Evolutionary conservation across 2,329 filamentous ascomycete genomes (phyloP).

Genomic region (Hirsutella thompsonii): DNA sequence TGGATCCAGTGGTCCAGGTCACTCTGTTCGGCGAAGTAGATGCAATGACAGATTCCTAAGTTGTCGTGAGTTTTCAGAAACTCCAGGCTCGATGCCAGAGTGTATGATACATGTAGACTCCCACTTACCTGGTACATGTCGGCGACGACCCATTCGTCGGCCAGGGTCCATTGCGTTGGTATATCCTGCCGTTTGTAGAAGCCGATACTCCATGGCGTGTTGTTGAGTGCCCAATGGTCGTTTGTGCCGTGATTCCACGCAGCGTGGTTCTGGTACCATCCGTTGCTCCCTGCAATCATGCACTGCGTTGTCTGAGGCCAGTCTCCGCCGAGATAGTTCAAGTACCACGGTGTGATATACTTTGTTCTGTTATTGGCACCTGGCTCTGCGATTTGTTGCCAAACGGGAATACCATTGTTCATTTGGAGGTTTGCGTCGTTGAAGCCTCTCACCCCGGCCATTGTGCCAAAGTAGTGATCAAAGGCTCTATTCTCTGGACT

Average conservation of each 20-base stretch:
- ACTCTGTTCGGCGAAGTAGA: conserved; percentile 40
- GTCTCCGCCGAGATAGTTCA: conserved; percentile 39
- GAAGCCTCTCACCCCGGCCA: conserved; percentile 42
- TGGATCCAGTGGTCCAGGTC: conserved; percentile 34
- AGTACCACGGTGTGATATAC: conserved; percentile 37
- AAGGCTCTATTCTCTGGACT: conserved; percentile 21
- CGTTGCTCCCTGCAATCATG: conserved; percentile 36
- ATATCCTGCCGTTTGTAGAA: conserved; percentile 37
- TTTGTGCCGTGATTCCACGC: conserved; percentile 37
- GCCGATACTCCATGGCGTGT: conserved; percentile 39
- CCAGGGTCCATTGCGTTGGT: conserved; percentile 40
- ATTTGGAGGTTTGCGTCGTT: conserved; percentile 41
- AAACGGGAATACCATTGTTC: conserved; percentile 31
- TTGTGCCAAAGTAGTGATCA: conserved; percentile 39
- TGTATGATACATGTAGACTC: too few relatives aligned
- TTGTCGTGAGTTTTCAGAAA: conserved; percentile 8
- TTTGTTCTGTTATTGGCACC: conserved; percentile 24
- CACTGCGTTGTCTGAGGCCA: conserved; percentile 40
- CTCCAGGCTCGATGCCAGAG: conserved; percentile 14
- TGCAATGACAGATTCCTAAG: conserved; percentile 32
- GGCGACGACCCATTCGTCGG: conserved; percentile 38
- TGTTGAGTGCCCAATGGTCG: conserved; percentile 38
- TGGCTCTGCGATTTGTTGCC: conserved; percentile 30
- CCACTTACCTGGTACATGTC: conserved; percentile 36
- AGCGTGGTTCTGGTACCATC: conserved; percentile 37